A percentile compares a stretch with the other conserved stretches of the same genome.
Evolutionary conservation across 2,329 filamentous ascomycete species (phyloP).

Genomic region (Alternaria sp.): DNA sequence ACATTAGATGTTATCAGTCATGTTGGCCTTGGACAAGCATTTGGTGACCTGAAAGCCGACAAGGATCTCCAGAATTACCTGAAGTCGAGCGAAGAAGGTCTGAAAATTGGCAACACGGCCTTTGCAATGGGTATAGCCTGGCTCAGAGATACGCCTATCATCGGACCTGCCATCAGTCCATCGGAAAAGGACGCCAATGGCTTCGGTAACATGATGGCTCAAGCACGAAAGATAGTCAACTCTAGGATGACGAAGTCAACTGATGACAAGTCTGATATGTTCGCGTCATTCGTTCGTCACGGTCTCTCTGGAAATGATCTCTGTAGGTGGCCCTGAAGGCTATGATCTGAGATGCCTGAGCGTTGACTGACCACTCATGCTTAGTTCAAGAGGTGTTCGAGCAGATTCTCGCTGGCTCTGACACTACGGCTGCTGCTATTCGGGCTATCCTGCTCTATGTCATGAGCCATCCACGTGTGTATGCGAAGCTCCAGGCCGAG

Average conservation of each 20-base stretch:
- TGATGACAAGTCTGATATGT: conserved; percentile 60
- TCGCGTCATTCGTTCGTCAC: conserved; percentile 61
- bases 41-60: conserved; percentile 61
- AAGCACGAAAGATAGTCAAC: conserved; percentile 37
- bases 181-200: conserved; percentile 48
- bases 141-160: conserved; percentile 33
- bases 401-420: conserved; percentile 64
- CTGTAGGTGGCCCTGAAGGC: conserved; percentile 16
- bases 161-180: conserved; percentile 41
- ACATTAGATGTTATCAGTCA: conserved; percentile 65
- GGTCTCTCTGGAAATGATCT: conserved; percentile 53
- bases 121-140: conserved; percentile 40
- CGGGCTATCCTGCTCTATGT: conserved; percentile 63
- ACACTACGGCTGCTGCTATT: conserved; percentile 65
- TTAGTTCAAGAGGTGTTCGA: conserved; percentile 52
- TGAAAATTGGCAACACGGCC: conserved; percentile 38
- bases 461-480: conserved; percentile 59
- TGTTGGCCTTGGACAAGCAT: conserved; percentile 61
- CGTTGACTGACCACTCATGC: conserved; percentile 19
- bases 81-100: conserved; percentile 53
- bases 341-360: background rate
- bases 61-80: conserved; percentile 59
- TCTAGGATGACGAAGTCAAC: conserved; percentile 57
- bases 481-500: conserved; percentile 57
- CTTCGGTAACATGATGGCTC: conserved; percentile 45